Base-by-base conservation (phyloP, 2,329 filamentous ascomycete species). In the Geosmithia flava region DNA sequence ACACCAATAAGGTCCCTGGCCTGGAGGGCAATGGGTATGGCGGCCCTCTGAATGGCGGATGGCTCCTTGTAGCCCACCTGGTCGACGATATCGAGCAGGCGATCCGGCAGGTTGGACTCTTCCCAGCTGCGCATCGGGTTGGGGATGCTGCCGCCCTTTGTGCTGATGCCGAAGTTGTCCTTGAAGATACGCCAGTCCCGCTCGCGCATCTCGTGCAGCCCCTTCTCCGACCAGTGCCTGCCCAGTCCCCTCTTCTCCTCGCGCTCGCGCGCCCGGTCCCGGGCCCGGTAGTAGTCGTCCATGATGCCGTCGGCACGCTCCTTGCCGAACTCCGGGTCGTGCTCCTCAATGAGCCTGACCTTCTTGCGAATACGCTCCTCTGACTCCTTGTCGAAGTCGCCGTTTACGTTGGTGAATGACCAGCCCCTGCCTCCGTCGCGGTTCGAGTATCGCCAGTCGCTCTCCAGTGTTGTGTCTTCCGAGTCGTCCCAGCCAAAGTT, bases 131-230 rank as follows among this genome's bases (percentile, higher is more conserved):
- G 88, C 90, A 98, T 97, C 1, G 93, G 93, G 58, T 97, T 91
- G 1, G 93, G 93, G 49, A 97, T 88, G 23, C 77, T 76, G 42
- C 91, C 91, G 50, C 93, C 93, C 65, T 95, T 97, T 8, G 89
- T 96, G 41, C 84, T 76, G 62, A 98, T 98, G 57, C 93, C 94
- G 69, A 95, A 97, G 66, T 98, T 90, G 65, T 97, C 93, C 68
- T 97, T 98, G 80, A 98, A 96, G 57, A 98, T 97, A 61, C 93
- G 87, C 93, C 93, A 98, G 66, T 98, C 93, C 62, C 93, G 78
- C 68, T 97, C 90, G 53, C 88, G 86, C 93, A 98, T 98, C 58
- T 95, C 87, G 15, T 86, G 81, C 53, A 97, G 71, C 52, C 76
- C 78, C 79, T 98, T 98, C 62, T 96, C 87, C 48, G 86, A 89